phyloP scores from a whole-genome alignment of 257 asterid genomes.

The Cinchona pubescens region DNA sequence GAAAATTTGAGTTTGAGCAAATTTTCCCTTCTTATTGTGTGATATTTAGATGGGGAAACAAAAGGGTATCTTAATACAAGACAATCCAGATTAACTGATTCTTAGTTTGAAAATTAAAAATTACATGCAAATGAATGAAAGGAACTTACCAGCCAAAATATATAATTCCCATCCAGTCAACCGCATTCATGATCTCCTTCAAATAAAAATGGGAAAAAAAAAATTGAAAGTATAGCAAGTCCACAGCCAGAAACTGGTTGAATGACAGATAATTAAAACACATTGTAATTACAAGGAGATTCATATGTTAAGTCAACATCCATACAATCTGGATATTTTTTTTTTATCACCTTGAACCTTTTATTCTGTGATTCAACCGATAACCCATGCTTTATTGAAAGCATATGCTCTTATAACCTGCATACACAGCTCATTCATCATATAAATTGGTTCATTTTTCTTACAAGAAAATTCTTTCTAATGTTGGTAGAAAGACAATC shows the following conservation, averaged over 20 bases:
- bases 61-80: not conserved
- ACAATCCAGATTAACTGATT: not conserved
- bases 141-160: constrained; percentile 70
- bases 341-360: not conserved
- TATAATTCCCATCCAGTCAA: constrained; percentile 97
- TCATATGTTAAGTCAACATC: constrained; percentile 6
- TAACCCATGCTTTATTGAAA: constrained; percentile 78
- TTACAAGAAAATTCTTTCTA: not conserved
- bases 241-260: constrained; percentile 99
- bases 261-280: constrained; percentile 77
- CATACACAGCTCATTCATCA: constrained; percentile 12
- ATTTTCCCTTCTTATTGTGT: not conserved
- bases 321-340: not conserved
- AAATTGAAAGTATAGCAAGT: constrained; percentile 90
- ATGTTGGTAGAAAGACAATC: not conserved
- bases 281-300: constrained; percentile 15
- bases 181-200: constrained; percentile 86
- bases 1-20: not conserved
- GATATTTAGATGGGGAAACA: not conserved
- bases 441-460: not conserved
- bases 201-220: constrained; percentile 97
- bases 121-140: not conserved
- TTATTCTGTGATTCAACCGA: constrained; percentile 46
- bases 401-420: constrained; percentile 93
- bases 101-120: not conserved